These are phyloP conservation scores for Schizochytrium sp. DNA, from an alignment of 108 stramenopile species.

Conservation along the genomic window DNA sequence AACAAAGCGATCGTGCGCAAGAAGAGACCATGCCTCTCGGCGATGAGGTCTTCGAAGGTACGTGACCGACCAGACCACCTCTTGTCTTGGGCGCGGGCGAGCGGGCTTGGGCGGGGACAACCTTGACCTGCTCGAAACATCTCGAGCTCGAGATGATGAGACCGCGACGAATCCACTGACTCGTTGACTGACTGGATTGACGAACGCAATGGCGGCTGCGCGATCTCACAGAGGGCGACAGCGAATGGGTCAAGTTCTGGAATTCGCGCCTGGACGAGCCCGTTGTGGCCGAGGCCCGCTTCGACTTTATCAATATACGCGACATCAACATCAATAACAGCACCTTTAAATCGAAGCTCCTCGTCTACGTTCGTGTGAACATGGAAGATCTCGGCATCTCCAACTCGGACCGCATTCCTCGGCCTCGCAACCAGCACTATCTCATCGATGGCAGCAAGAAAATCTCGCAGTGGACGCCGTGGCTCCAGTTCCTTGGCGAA, in stretches of 20 bases:
- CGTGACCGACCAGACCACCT: neutral
- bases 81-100: no score
- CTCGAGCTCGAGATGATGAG: no score
- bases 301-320: neutral
- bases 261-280: neutral
- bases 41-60: neutral
- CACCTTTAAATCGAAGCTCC: neutral
- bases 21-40: neutral
- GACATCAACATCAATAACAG: neutral
- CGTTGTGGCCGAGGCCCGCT: neutral
- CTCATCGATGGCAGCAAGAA: neutral
- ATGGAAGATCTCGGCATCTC: neutral
- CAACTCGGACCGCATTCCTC: neutral
- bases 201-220: no score
- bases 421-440: neutral
- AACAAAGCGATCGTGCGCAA: no score
- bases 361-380: neutral
- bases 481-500: neutral
- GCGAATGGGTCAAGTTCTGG: neutral
- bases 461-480: neutral
- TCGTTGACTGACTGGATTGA: no score
- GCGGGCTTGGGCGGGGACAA: no score
- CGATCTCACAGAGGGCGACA: neutral
- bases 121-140: no score
- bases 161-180: no score